These are phyloP conservation scores for Albizia julibrissin DNA, from an alignment of 306 rosid genomes.

Conservation along the genomic window DNA sequence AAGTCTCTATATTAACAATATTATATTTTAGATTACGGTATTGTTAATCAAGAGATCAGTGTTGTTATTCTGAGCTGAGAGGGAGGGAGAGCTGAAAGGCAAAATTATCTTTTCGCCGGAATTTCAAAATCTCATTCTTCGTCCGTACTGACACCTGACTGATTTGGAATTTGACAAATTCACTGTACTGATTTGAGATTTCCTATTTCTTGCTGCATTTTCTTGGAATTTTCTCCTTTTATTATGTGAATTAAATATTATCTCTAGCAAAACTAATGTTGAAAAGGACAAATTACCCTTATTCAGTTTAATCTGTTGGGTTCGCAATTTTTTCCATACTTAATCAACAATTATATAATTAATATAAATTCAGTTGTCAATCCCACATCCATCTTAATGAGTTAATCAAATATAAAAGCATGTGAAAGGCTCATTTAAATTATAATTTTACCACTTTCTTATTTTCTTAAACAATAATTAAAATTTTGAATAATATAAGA, in stretches of 20 bases:
- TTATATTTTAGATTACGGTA: too few relatives aligned
- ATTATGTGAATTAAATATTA: not conserved
- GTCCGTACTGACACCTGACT: too few relatives aligned
- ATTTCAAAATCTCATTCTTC: too few relatives aligned
- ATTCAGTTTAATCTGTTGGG: not conserved
- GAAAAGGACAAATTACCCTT: not conserved
- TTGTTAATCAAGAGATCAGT: too few relatives aligned
- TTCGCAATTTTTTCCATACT: not conserved
- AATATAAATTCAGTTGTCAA: not conserved
- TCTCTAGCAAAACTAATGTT: not conserved
- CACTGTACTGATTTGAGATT: too few relatives aligned
- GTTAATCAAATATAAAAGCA: not conserved
- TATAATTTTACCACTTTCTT: not conserved
- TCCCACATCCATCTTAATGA: not conserved
- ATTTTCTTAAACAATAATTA: not conserved
- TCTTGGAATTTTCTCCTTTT: too few relatives aligned
- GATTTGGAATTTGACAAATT: too few relatives aligned
- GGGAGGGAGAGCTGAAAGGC: too few relatives aligned
- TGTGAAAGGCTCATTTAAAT: not conserved
- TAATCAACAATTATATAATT: not conserved
- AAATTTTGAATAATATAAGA: not conserved
- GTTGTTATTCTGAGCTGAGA: too few relatives aligned
- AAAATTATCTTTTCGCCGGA: too few relatives aligned
- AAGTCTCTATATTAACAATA: too few relatives aligned
- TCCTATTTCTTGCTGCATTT: too few relatives aligned